Conservation (phyloP, 2,329 filamentous ascomycete genomes). For the Microthyrium microscopicum region DNA sequence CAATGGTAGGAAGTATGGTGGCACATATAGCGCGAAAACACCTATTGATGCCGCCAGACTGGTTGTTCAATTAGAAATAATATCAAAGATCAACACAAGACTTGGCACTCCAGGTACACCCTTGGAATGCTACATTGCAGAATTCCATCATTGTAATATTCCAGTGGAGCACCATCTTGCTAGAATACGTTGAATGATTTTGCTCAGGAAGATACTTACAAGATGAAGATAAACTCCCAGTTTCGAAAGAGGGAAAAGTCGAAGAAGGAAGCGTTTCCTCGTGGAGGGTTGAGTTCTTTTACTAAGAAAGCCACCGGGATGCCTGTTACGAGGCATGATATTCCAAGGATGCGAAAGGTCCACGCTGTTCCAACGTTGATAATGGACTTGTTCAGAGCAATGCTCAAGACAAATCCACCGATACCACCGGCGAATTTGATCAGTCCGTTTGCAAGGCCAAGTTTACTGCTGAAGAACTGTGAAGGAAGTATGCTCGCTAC, state of each 20-base stretch:
- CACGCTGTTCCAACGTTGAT: slow-evolving; percentile 15
- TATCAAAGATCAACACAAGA: too few relatives aligned
- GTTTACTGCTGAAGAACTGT: slow-evolving; percentile 16
- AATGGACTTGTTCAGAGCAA: slow-evolving; percentile 15
- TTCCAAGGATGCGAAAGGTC: slow-evolving; percentile 17
- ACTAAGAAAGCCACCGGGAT: slow-evolving; percentile 15
- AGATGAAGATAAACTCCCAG: slow-evolving; percentile 13
- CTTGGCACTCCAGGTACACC: too few relatives aligned
- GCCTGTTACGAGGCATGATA: slow-evolving; percentile 14
- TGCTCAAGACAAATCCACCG: slow-evolving; percentile 14
- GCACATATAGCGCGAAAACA: slow-evolving; percentile 17
- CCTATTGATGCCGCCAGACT: slow-evolving; percentile 14
- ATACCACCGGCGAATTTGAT: slow-evolving; percentile 17
- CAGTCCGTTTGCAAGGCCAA: slow-evolving; percentile 17
- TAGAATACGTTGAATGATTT: too few relatives aligned
- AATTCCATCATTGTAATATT: too few relatives aligned
- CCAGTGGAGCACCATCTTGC: too few relatives aligned
- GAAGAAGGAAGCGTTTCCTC: slow-evolving; percentile 13
- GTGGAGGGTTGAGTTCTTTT: slow-evolving; percentile 13
- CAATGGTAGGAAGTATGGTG: slow-evolving; percentile 16
- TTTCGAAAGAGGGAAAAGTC: slow-evolving; percentile 15
- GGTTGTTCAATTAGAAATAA: too few relatives aligned
- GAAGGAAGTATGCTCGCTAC: neutral
- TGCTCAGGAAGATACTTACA: too few relatives aligned
- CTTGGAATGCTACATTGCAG: too few relatives aligned